Base-by-base conservation (phyloP, 768 basidiomycete genomes). In the Psilocybe cyanescens region DNA sequence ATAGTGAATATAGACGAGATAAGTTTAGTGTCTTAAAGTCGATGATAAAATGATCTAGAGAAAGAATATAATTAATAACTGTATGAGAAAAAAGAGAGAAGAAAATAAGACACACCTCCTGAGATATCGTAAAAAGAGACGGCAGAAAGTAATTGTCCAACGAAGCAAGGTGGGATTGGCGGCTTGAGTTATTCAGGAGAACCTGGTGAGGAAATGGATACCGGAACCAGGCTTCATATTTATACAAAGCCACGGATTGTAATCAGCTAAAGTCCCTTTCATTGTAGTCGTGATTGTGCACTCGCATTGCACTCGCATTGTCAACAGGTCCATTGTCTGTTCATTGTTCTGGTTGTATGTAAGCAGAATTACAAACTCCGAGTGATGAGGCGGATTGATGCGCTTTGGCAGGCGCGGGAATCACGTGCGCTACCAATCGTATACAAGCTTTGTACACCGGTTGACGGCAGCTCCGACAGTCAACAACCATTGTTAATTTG, bases 131-230 rank as follows among this genome's bases (percentile, higher is more conserved):
- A 62, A 52, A 51, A 51, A 28, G 35, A 55, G 49, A 24, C 33
- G 30, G 59, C 39, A 58, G 59, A 45, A n/a, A 48, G 8, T 44
- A 45, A 45, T 31, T 51, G 46, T 53, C 35, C 55, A 61, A 58
- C 55, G 57, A 58, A 65, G 53, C 60, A 57, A 57, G 54, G 41
- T 58, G 52, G 51, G 56, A 46, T 53, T 51, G 53, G 44, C 47
- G 37, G 59, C 41, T 44, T 45, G 55, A 63, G 64, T 33, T 65
- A 54, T 62, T 65, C 65, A 66, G 65, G 65, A 61, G 45, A 58
- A 69, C 68, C 68, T 69, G 68, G 65, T 67, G 65, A 55, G 47
- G 17, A 37, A 46, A n/a, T 35, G 50, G 19, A n/a, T 16, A 31
- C 11, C 16, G 54, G 56, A 49, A 3, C 16, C 48, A 3, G 35